Evolutionary conservation across 192 early-diverging fungal genomes (phyloP).

Genomic region (Coemansia sp.): DNA sequence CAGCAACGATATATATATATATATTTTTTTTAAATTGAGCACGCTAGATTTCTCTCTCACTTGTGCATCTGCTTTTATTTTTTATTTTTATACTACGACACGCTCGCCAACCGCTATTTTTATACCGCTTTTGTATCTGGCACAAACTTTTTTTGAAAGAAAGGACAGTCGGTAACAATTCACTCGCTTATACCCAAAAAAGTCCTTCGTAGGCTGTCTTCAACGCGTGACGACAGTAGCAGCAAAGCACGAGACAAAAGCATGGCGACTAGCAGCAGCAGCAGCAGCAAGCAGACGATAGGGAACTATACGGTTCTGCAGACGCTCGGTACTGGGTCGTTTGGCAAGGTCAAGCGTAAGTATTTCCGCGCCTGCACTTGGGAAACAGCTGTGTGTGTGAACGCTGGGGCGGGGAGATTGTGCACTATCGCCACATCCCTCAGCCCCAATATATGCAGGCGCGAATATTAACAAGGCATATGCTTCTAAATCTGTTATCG

Average conservation of each 20-base stretch:
- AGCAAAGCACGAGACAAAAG: slow-evolving; percentile 18
- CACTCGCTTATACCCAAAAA: slow-evolving; percentile 51
- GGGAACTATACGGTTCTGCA: slow-evolving; percentile 94
- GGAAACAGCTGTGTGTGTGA: slow-evolving; percentile 3
- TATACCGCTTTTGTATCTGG: background rate
- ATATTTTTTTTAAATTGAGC: background rate
- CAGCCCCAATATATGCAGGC: background rate
- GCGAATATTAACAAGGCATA: background rate
- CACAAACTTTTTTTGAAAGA: background rate
- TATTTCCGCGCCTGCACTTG: background rate
- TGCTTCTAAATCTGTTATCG: too few species aligned
- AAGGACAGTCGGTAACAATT: slow-evolving; percentile 19
- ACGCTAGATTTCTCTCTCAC: background rate
- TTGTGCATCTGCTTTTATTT: slow-evolving; percentile 6
- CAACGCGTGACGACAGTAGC: slow-evolving; percentile 28
- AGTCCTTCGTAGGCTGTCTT: slow-evolving; percentile 44
- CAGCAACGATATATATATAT: slow-evolving; percentile 6
- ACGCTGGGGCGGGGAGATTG: background rate
- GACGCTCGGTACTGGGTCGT: slow-evolving; percentile 95
- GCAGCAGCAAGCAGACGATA: slow-evolving; percentile 56
- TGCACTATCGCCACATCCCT: slow-evolving; percentile 18
- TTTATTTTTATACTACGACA: background rate
- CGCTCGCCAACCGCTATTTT: background rate
- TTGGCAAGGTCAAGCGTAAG: slow-evolving; percentile 98
- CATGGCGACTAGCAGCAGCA: slow-evolving; percentile 28